Evolutionary conservation across 2,329 filamentous ascomycete species (phyloP), one percentile per base, ranked within the genome.

Genomic region (Periconia macrospinosa): DNA sequence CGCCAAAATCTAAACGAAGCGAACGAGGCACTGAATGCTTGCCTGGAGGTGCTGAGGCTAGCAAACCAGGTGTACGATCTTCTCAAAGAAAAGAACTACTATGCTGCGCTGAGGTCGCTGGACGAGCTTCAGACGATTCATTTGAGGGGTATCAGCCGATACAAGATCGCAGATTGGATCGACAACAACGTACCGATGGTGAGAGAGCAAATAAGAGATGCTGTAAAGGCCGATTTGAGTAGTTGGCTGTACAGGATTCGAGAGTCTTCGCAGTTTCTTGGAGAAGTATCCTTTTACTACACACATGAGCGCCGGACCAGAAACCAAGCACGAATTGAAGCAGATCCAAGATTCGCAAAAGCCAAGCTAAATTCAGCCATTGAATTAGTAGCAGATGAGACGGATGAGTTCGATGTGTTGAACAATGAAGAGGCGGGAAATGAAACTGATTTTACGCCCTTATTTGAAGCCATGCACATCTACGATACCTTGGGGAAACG

Each of bases 51-150:
- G 35, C 77, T 99, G 37, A 88, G 92, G 53, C 88, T 95, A 9
- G 92, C 96, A 48, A 99, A 99, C 67, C 88, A 96, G 68, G 91
- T 96, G 3, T 92, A 97, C 71, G 94, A 97, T 50, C 80, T 99
- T 53, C 84, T 97, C 45, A 86, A 86, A 40, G 93, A 91, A 76
- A 96, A 97, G 77, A 95, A 92, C 63, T 96, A 97, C 72, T 99
- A 99, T 73, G 91, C 89, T 6, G 94, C 94, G 2, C 81, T 99
- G 48, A 92, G 96, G 63, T 93, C 93, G 3, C 81, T 99, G 45
- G 94, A 97, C 66, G 94, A 99, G 71, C 81, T 99, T 41, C 93
- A 97, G 70, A 97, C 96, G 74, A 92, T 99, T 61, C 91, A 97
- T 69, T 83, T 99, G 60, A 92, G 92, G 69, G 94, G 95, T 62